Evolutionary conservation across 495 filamentous ascomycete species (phyloP), one percentile per base, ranked within the genome.

Genomic region (Trichodelitschia bisporula): DNA sequence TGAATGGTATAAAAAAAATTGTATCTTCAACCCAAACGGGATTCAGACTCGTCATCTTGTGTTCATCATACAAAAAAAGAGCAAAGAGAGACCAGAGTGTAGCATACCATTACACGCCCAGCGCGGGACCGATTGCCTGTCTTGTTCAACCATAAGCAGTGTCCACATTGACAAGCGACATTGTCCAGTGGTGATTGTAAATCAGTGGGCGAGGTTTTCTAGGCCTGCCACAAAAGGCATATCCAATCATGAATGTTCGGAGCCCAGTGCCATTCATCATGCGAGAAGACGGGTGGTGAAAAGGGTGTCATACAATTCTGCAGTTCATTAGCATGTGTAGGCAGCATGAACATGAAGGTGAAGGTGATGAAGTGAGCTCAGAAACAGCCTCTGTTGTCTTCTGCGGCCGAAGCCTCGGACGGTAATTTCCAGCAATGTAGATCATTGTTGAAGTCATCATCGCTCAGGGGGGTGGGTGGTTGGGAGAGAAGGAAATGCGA

Each of bases 371-470:
- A n/a, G 24, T 31, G 18, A 50, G 56, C 64, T 91, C 83, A 92
- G 83, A 70, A 59, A 69, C 62, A 90, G 79, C 79, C 78, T 73
- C 67, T 64, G 48, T 54, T 89, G 56, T 80, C 77, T 62, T 74
- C 82, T 77, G 62, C 45, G 61, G 65, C 63, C 55, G 47, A 42
- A 56, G 64, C 55, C 66, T 95, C 77, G 68, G 84, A 73, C 84
- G 84, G 84, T 95, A 95, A 95, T 92, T 95, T 90, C 82, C 82
- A 91, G 77, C 77, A 77, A n/a, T n/a, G n/a, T n/a, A n/a, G n/a
- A n/a, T n/a, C n/a, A n/a, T n/a, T 16, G 17, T 8, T 9, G 20
- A 19, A 20, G 8, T 31, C 19, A 31, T 19, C n/a, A 14, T 29
- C 19, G n/a, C n/a, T n/a, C n/a, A n/a, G n/a, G n/a, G n/a, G n/a